Percentiles rank a stretch among this genome's conserved stretches.
These are phyloP conservation scores for Saturnispora diversa DNA, from an alignment of 805 yeast genomes.

Conservation along the genomic window DNA sequence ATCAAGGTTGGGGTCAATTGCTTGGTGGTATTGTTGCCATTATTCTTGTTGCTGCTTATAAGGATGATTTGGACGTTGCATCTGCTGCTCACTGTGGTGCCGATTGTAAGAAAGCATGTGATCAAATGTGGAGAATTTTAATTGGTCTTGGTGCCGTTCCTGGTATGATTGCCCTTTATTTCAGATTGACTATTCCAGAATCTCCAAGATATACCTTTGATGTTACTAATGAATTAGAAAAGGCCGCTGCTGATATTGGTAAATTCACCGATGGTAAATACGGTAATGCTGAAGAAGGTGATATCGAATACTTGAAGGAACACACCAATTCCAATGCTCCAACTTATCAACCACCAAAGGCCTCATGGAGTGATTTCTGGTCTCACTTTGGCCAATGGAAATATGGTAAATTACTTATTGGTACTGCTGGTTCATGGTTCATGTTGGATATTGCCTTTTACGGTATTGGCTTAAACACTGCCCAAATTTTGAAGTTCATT, in stretches of 20 bases:
- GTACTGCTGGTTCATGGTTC: slow-evolving; percentile 92
- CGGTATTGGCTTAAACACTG: slow-evolving; percentile 79
- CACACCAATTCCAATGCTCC: slow-evolving; percentile 29
- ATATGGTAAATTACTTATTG: slow-evolving; percentile 72
- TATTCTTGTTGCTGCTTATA: slow-evolving; percentile 69
- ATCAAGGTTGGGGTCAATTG: slow-evolving; percentile 96
- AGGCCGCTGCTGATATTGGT: slow-evolving; percentile 49
- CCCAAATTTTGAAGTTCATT: slow-evolving; percentile 70
- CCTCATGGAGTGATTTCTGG: slow-evolving; percentile 67
- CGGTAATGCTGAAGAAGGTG: slow-evolving; percentile 42
- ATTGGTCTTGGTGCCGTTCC: slow-evolving; percentile 90
- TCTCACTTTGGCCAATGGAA: slow-evolving; percentile 78
- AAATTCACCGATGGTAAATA: slow-evolving; percentile 42
- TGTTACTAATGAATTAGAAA: slow-evolving; percentile 50
- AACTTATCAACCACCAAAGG: slow-evolving; percentile 59
- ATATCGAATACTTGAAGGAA: slow-evolving; percentile 40
- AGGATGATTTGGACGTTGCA: slow-evolving; percentile 48
- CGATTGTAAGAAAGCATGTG: slow-evolving; percentile 68
- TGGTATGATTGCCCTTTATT: slow-evolving; percentile 75
- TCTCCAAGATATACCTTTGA: slow-evolving; percentile 88
- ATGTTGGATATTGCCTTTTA: slow-evolving; percentile 84
- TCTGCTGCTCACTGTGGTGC: slow-evolving; percentile 53
- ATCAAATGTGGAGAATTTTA: slow-evolving; percentile 90
- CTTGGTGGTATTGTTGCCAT: slow-evolving; percentile 79
- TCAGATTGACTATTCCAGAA: slow-evolving; percentile 90